Evolutionary conservation across 2,329 filamentous ascomycete genomes (phyloP), one percentile per base, ranked within the genome.

Genomic region (Pseudocercospora cruenta): DNA sequence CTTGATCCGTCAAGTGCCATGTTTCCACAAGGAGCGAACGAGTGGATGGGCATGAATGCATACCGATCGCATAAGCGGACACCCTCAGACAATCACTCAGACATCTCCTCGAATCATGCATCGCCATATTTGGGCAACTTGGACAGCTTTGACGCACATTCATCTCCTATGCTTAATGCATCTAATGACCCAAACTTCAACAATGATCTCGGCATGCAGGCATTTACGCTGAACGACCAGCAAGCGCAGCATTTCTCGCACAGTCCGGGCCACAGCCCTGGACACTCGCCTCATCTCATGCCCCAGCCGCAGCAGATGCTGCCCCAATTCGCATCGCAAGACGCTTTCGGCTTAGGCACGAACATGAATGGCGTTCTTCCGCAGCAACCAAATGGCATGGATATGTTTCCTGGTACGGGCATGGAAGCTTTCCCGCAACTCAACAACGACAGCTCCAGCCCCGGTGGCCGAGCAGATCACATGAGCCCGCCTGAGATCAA

Each of bases 401-500:
- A 85, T 22, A 80, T 85, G 65, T 90, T 87, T 73, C 79, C 81
- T 9, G 78, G 77, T 62, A 78, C 80, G 8, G 74, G 74, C 36
- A 82, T 84, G 60, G 84, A 86, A 69, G 75, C 81, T 2, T 84
- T 84, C 62, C 81, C 82, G 3, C 79, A 83, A 60, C 78, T 84
- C 28, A 79, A 78, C 59, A 84, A 62, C 81, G 83, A 70, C 80
- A 83, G 62, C 7, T 70, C 69, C 26, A 76, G 74, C 55, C 75
- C 74, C n/a, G 70, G 71, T 31, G 87, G 88, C 5, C 88, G 86
- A 75, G 88, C 86, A 54, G 87, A 89, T 58, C 86, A 91, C 71
- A 95, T 96, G 90, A 91, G 90, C 3, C 92, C 94, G n/a, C 94
- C 94, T 0, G 92, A 94, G 60, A 97, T 97, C 79, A 96, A 95